Evolutionary conservation across 2,329 filamentous ascomycete species (phyloP).

Genomic region (Phyllosticta ampelicida): DNA sequence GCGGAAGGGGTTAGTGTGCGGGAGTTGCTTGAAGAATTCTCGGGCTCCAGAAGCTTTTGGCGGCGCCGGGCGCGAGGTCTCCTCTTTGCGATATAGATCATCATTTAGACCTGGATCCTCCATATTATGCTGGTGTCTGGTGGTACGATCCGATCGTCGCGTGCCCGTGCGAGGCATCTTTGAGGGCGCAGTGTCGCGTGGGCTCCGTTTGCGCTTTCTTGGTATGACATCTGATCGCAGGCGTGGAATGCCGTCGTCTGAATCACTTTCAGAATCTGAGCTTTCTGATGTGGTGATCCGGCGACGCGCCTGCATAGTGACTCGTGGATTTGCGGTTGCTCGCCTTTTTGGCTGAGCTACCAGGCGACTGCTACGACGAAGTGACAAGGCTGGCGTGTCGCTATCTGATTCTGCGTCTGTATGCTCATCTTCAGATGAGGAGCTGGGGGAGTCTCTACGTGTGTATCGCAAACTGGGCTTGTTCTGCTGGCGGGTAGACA

Average conservation of each 20-base stretch:
- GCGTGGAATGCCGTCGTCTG: slow-evolving; percentile 16
- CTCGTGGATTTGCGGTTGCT: neutral
- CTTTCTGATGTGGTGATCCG: neutral
- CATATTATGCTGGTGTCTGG: slow-evolving; percentile 37
- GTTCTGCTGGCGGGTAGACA: neutral
- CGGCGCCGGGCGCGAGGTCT: slow-evolving; percentile 26
- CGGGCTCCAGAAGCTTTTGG: slow-evolving; percentile 49
- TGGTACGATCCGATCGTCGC: slow-evolving; percentile 36
- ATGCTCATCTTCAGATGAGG: slow-evolving; percentile 17
- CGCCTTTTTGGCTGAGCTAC: neutral
- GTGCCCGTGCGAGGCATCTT: slow-evolving; percentile 17
- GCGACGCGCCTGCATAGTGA: neutral
- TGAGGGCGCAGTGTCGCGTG: slow-evolving; percentile 13
- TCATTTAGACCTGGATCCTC: slow-evolving; percentile 53
- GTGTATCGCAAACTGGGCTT: slow-evolving; percentile 1
- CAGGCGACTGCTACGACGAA: neutral
- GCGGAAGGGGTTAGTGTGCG: slow-evolving; percentile 55
- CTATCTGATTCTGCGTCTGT: slow-evolving; percentile 12
- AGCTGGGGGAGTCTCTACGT: neutral
- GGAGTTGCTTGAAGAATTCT: slow-evolving; percentile 59
- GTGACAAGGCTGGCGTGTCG: slow-evolving; percentile 4
- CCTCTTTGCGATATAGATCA: slow-evolving; percentile 41
- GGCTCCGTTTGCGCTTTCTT: slow-evolving; percentile 24
- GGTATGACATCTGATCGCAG: slow-evolving; percentile 33
- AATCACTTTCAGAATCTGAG: slow-evolving; percentile 1